Base-by-base conservation (phyloP, 345 rosid genomes). In the Ricinus communis region DNA sequence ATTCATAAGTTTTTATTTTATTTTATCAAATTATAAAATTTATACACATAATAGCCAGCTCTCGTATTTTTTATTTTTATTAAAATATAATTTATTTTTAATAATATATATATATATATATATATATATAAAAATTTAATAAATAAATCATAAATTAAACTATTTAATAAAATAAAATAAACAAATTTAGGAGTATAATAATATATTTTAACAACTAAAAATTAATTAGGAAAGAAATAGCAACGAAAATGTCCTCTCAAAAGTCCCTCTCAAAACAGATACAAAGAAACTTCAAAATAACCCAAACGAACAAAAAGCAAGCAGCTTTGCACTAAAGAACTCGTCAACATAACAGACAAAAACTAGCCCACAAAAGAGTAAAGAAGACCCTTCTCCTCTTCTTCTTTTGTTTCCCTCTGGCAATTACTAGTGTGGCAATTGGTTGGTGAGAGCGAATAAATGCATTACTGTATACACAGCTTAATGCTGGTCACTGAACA, bases 381-480 rank as follows among this genome's bases (percentile, higher is more conserved):
- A 49, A 24, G 59, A 46, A 52, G 58, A 62, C 47, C 2, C 31
- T 46, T 30, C 63, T 40, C 21, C 8, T 19, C 67, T 54, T 11
- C 50, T n/a, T 33, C 5, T 33, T 18, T n/a, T n/a, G n/a, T 60
- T 22, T 25, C 65, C 31, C 33, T 28, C 31, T 27, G 30, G 7
- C 18, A 30, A 18, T 56, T 24, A 0, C 15, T 22, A 6, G 21
- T 19, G 24, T 30, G 5, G 38, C 18, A n/a, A 13, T 50, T 50
- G 82, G 84, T 83, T 76, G 86, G 82, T 83, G 82, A 46, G 73
- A 61, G 75, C 58, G 85, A 85, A 79, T 87, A 83, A 87, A 85
- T 80, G 82, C 82, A 67, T 62, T 40, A 9, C 73, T 21, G 9
- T 27, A 43, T 6, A 19, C 62, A 53, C 41, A 52, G 72, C 65